phyloP scores from a whole-genome alignment of 257 asterid species.

The Plectranthus barbatus region DNA sequence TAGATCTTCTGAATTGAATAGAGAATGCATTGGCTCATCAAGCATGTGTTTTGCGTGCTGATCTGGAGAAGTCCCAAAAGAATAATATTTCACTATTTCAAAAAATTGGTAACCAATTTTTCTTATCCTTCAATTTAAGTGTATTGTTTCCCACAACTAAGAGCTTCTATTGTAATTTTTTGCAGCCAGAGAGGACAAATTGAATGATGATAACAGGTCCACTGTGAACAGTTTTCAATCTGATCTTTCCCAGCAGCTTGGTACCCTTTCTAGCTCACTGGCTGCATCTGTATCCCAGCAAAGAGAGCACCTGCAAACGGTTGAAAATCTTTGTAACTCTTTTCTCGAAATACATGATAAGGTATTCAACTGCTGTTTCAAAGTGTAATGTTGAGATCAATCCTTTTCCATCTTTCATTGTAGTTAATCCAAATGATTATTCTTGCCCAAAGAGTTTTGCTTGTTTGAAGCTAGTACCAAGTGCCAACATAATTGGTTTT shows the following conservation, averaged over 20 bases:
- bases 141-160: neutral
- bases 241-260: constrained; percentile 56
- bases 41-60: constrained; percentile 71
- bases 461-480: neutral
- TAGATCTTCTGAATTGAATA: constrained; percentile 14
- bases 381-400: neutral
- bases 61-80: constrained; percentile 63
- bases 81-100: constrained; percentile 55
- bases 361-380: constrained; percentile 27
- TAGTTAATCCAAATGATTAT: neutral
- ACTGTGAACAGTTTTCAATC: constrained; percentile 51
- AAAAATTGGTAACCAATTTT: constrained; percentile 47
- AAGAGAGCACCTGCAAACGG: constrained; percentile 53
- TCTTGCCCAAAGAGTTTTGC: neutral
- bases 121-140: neutral
- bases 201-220: constrained; percentile 57
- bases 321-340: constrained; percentile 54
- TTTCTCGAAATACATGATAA: constrained; percentile 57
- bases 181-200: constrained; percentile 72
- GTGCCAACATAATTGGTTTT: neutral
- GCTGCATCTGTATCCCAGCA: constrained; percentile 53
- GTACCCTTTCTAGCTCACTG: constrained; percentile 46
- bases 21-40: constrained; percentile 81
- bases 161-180: constrained; percentile 9
- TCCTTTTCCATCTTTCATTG: neutral